Evolutionary conservation across 2,329 filamentous ascomycete genomes (phyloP), one percentile per base, ranked within the genome.

Genomic region (Aureobasidium melanogenum): DNA sequence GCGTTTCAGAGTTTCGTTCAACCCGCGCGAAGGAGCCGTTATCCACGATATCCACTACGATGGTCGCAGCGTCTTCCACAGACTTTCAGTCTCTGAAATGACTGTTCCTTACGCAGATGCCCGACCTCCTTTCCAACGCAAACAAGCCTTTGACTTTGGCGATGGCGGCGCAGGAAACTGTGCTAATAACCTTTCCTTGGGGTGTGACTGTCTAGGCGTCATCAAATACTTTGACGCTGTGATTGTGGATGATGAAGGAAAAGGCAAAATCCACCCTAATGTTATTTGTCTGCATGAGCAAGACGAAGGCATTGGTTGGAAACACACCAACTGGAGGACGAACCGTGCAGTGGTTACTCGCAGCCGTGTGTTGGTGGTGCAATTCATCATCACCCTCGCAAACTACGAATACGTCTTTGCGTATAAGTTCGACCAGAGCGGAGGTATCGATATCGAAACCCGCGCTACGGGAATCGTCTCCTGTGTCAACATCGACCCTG

Each of bases 401-500:
- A 88, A 89, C 73, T 88, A 89, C 74, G 86, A 88, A 68, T 88
- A 88, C 68, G 80, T 88, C 43, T 82, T 88, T 62, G 80, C 81
- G 1, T 88, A 80, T 71, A 81, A 84, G 64, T 83, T 89, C 63
- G 82, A 87, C 67, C 84, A 84, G 47, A 79, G 82, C 0, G 86
- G 82, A 9, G 83, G 81, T 12, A 79, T 88, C 65, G 78, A 77
- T 0, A 74, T 86, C 61, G 85, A 88, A 69, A 81, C 80, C 0
- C 79, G 85, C 0, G 86, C 86, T 0, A 88, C 86, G 0, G 86
- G 87, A 1, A 86, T 89, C 60, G 79, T 89, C 14, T 83, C 80
- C 7, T 81, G 84, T 1, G 79, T 84, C 26, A 79, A 82, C 34
- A 85, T 87, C 60, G 83, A 83, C 51, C 76, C 80, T 5, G 80